Percentiles rank a stretch among this genome's conserved stretches.
Conservation (phyloP, 2,329 filamentous ascomycete genomes). For the Neofusicoccum cordaticola region DNA sequence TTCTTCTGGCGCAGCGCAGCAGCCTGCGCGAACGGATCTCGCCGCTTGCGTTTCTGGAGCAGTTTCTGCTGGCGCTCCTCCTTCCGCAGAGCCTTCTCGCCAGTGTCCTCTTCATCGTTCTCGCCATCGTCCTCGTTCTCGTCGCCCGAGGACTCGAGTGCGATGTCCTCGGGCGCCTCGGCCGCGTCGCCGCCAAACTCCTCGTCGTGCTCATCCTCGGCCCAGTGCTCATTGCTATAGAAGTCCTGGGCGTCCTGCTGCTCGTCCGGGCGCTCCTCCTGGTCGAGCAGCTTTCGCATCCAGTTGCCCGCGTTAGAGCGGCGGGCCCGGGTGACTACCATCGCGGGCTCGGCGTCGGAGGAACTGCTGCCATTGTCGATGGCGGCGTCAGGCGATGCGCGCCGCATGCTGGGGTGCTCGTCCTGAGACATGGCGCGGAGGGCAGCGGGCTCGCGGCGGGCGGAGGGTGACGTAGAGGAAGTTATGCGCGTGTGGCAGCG, state of each 20-base stretch:
- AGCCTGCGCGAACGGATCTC: conserved; percentile 37
- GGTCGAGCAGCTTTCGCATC: conserved; percentile 38
- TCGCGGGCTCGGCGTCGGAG: conserved; percentile 26
- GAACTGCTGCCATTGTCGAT: conserved; percentile 19
- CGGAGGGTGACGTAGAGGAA: conserved; percentile 16
- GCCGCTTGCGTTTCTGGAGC: conserved; percentile 73
- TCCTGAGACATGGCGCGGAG: conserved; percentile 22
- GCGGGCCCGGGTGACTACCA: conserved; percentile 37
- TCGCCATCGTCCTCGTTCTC: conserved; percentile 73
- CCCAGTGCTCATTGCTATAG: conserved; percentile 53
- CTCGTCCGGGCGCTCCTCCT: conserved; percentile 39
- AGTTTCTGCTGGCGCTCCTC: conserved; percentile 65
- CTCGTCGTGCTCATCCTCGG: conserved; percentile 61
- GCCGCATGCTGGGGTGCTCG: conserved; percentile 20
- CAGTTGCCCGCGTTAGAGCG: conserved; percentile 41
- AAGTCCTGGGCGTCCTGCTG: conserved; percentile 33
- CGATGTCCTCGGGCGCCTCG: conserved; percentile 66
- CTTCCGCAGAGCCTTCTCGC: conserved; percentile 81
- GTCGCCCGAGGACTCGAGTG: conserved; percentile 78
- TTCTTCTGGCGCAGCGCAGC: conserved; percentile 41
- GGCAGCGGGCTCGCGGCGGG: background rate
- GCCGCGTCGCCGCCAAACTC: conserved; percentile 41
- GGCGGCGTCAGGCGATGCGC: conserved; percentile 19
- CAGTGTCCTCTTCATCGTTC: conserved; percentile 69
- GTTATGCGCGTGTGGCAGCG: conserved; percentile 27